Evolutionary conservation across 257 asterid genomes (phyloP), one percentile per base, ranked within the genome.

Genomic region (Henckelia pumila): DNA sequence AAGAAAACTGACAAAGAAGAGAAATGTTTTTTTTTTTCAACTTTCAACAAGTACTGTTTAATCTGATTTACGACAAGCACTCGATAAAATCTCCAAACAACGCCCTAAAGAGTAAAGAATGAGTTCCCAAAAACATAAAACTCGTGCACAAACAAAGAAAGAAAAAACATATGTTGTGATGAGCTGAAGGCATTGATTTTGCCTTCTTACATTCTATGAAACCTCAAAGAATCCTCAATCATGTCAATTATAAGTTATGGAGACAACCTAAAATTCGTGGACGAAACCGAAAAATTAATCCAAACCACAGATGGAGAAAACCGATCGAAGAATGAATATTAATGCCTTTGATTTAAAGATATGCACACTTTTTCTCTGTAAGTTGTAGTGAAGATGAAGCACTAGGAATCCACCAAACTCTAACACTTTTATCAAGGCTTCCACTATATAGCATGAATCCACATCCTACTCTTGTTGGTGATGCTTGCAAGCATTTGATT

Each of bases 351-450:
- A 35, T 24, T 40, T 8, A 47, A 6, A 14, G 26, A 19, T 13
- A 19, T 16, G 21, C 29, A 30, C 24, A 2, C 14, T 68, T 56
- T 56, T 56, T 35, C 19, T 13, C 61, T 21, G 40, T 56, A 5
- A 26, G 22, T 60, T 61, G 67, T 24, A 59, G 7, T 24, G 60
- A 26, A 69, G 59, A 57, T 19, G 64, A 37, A 32, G 47, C 60
- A 60, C 68, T 72, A 0, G 96, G 93, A 65, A 88, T 83, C 97
- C 97, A 91, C 95, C 96, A 89, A 71, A 92, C 97, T 64, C 95
- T 81, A 10, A 92, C 59, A 59, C 78, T 89, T 74, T 57, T 84
- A 59, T 92, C 95, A 67, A 91, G 88, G 59, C 96, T 84, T 26
- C 97, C 96, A 76, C 95, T 88, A 26, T 91, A 91, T 58, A 91